Conservation (phyloP, 148 eudicot genomes). For the Cornus controversa region DNA sequence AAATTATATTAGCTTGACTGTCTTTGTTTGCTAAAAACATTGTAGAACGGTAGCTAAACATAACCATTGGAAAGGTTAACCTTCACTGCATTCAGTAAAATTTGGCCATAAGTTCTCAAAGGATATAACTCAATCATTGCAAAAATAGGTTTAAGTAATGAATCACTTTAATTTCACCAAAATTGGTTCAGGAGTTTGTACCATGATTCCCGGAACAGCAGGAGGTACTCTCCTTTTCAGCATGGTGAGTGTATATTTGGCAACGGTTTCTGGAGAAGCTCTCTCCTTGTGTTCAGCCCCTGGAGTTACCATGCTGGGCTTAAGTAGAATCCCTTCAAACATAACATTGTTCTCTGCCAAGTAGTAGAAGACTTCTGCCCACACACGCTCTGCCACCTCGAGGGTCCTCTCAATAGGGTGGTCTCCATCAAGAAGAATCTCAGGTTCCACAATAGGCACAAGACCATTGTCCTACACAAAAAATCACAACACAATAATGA, state of each 20-base stretch:
- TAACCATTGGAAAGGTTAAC: not conserved
- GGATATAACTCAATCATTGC: no score
- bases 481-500: not conserved
- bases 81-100: not conserved
- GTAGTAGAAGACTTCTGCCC: conserved; percentile 95
- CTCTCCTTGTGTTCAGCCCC: conserved; percentile 93
- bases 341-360: conserved; percentile 80
- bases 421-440: conserved; percentile 96
- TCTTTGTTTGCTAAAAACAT: not conserved
- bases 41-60: not conserved
- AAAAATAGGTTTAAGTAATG: not conserved
- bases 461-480: conserved; percentile 80
- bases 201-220: conserved; percentile 99
- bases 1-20: not conserved
- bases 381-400: conserved; percentile 86
- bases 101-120: not conserved
- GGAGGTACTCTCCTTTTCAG: conserved; percentile 95
- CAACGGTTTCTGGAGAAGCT: conserved; percentile 88
- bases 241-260: conserved; percentile 76
- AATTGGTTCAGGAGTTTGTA: conserved; percentile 21
- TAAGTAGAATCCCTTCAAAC: conserved; percentile 90
- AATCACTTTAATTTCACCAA: not conserved
- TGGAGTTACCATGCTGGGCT: conserved; percentile 99
- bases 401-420: conserved; percentile 89
- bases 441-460: conserved; percentile 97